Percentiles rank a stretch among this genome's conserved stretches.
phyloP scores from a whole-genome alignment of 2,329 filamentous ascomycete species.

The Hypoxylon sp. region DNA sequence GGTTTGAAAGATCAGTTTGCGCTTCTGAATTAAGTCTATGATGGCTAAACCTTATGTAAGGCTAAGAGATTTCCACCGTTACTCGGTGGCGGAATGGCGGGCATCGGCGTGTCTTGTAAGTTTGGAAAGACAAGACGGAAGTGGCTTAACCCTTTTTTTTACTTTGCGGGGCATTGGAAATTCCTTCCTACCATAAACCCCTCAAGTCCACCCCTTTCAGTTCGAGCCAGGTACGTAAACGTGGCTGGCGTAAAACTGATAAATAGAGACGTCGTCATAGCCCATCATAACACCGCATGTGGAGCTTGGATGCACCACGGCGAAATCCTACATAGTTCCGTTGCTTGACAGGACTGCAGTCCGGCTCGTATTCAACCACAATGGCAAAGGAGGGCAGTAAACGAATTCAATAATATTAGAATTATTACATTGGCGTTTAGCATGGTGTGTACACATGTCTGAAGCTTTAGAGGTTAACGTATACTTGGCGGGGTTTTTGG shows the following conservation, averaged over 20 bases:
- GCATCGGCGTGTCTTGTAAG: background rate
- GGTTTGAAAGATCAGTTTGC: background rate
- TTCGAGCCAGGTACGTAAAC: constrained; percentile 18
- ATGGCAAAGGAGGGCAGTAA: background rate
- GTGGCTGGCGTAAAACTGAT: background rate
- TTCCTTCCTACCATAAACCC: constrained; percentile 7
- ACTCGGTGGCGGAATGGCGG: background rate
- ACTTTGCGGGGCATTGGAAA: constrained; percentile 29
- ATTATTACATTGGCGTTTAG: background rate
- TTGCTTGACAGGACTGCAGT: background rate
- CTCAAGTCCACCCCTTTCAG: constrained; percentile 8
- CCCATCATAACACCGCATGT: constrained; percentile 18
- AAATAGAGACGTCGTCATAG: constrained; percentile 7
- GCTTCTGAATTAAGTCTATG: constrained; percentile 5
- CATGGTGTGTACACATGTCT: background rate
- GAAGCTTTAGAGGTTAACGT: background rate
- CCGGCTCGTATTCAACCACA: constrained; percentile 7
- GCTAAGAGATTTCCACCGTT: constrained; percentile 16
- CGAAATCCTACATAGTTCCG: constrained; percentile 11
- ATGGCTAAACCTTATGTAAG: constrained; percentile 2
- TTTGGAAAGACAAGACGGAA: constrained; percentile 20
- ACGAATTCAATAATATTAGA: background rate
- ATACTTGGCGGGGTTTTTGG: background rate
- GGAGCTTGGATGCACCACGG: constrained; percentile 8
- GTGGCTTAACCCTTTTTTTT: constrained; percentile 17